Evolutionary conservation across 495 filamentous ascomycete genomes (phyloP).

Genomic region (Sabuloglossum arenarium): DNA sequence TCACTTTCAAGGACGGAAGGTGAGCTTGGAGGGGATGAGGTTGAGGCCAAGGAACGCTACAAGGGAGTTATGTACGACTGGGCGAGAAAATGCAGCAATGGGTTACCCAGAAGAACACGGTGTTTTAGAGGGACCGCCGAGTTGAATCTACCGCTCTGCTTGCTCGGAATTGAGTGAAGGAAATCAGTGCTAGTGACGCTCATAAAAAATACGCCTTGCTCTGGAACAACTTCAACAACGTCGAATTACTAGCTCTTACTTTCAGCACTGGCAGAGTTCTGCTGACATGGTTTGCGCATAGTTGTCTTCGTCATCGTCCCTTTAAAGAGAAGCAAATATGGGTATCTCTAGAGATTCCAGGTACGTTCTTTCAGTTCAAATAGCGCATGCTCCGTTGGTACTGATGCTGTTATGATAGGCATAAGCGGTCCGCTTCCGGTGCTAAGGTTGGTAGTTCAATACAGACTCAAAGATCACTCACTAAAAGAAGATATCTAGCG

Average conservation of each 20-base stretch:
- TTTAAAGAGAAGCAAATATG: not conserved
- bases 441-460: constrained; percentile 1
- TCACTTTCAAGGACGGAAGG: no score
- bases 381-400: not conserved
- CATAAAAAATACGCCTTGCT: no score
- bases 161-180: not conserved
- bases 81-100: not conserved
- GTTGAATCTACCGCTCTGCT: not conserved
- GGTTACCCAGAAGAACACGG: not conserved
- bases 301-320: not conserved
- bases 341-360: constrained; percentile 6
- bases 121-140: not conserved
- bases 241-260: not conserved
- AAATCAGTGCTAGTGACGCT: not conserved
- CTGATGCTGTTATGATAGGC: not conserved
- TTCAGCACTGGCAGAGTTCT: not conserved
- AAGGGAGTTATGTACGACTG: not conserved
- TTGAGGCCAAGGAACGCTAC: no score
- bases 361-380: not conserved
- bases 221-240: not conserved
- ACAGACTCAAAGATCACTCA: not conserved
- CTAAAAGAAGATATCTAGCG: not conserved
- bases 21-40: no score
- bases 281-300: not conserved
- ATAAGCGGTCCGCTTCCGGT: constrained; percentile 7